Conservation (phyloP, 495 filamentous ascomycete genomes). For the Corynascus novoguineensis region DNA sequence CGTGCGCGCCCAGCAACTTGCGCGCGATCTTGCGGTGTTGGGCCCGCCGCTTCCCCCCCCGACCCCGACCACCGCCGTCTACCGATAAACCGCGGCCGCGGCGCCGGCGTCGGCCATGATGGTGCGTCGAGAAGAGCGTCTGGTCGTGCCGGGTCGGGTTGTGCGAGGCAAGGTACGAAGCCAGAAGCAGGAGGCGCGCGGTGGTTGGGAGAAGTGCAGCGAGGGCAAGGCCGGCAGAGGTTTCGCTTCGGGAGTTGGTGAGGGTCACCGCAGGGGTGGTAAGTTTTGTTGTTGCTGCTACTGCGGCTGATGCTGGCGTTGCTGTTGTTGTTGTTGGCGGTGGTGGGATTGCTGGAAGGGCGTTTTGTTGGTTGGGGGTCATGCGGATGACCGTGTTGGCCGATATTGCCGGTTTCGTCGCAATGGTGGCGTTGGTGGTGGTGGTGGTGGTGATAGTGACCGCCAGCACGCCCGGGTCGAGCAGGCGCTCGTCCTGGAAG, state of each 20-base stretch:
- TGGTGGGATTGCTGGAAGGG: too few relatives aligned
- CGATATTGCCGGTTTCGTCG: too few relatives aligned
- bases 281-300: too few relatives aligned
- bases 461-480: slow-evolving; percentile 65
- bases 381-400: too few relatives aligned
- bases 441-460: slow-evolving; percentile 17
- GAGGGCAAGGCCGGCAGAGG: slow-evolving; percentile 23
- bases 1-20: slow-evolving; percentile 65
- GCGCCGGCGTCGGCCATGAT: slow-evolving; percentile 45
- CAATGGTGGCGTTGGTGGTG: slow-evolving; percentile 10
- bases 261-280: too few relatives aligned
- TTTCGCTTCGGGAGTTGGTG: slow-evolving; percentile 12
- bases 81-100: slow-evolving; percentile 26
- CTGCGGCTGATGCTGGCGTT: too few relatives aligned
- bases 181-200: slow-evolving; percentile 74
- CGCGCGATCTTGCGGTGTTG: slow-evolving; percentile 66
- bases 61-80: slow-evolving; percentile 11
- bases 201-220: slow-evolving; percentile 65
- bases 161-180: slow-evolving; percentile 87
- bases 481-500: slow-evolving; percentile 68
- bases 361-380: too few relatives aligned
- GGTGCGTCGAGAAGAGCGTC: slow-evolving; percentile 77
- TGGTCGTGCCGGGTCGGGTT: slow-evolving; percentile 73
- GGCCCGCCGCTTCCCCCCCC: slow-evolving; percentile 39
- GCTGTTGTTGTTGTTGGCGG: too few relatives aligned